Conservation (phyloP, 805 yeast species). For the Pichia gijzeniarum region DNA sequence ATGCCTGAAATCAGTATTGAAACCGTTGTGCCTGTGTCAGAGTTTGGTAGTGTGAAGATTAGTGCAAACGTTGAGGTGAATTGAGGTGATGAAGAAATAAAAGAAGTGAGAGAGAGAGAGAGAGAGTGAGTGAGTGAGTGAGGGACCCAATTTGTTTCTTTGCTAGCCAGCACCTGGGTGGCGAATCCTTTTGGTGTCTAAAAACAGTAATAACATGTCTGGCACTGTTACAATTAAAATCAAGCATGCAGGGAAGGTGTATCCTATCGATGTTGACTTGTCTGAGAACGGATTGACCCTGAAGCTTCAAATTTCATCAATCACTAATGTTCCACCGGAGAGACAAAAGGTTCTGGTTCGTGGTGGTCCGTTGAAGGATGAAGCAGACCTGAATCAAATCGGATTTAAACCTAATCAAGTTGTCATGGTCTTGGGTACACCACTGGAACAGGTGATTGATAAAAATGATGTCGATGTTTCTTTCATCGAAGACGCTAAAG, state of each 20-base stretch:
- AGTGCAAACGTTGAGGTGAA: conserved; percentile 51
- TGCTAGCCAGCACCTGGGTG: not conserved
- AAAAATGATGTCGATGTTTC: conserved; percentile 46
- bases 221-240: conserved; percentile 27
- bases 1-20: conserved; percentile 66
- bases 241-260: conserved; percentile 64
- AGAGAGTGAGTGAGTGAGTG: too few relatives aligned
- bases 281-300: conserved; percentile 52
- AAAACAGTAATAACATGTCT: not conserved
- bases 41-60: conserved; percentile 45
- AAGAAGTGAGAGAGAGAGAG: too few relatives aligned
- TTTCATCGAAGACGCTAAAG: conserved; percentile 59
- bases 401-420: conserved; percentile 58
- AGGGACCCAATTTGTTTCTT: conserved; percentile 17
- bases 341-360: conserved; percentile 87
- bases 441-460: conserved; percentile 49
- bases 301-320: conserved; percentile 61
- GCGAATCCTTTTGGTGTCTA: too few relatives aligned
- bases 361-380: conserved; percentile 83
- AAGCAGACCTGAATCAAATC: conserved; percentile 41
- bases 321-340: conserved; percentile 78
- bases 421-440: conserved; percentile 89
- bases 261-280: conserved; percentile 51
- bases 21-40: conserved; percentile 52
- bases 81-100: too few relatives aligned